Base-by-base conservation (phyloP, 1,139 yeast species). In the Kazachstania sp. region DNA sequence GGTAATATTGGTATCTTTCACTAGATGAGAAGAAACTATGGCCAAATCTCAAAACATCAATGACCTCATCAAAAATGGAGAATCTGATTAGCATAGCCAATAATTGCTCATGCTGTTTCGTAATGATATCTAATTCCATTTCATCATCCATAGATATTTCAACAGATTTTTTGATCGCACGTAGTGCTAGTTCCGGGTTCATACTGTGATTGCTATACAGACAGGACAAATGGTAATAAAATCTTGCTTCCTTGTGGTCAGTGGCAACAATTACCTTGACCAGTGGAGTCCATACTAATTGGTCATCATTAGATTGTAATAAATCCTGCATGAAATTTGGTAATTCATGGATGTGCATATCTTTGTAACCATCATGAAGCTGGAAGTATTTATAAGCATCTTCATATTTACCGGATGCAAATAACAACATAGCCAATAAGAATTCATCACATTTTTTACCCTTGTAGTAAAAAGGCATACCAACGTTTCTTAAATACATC, bases 11-110 rank as follows among this genome's bases (percentile, higher is more conserved):
- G 8, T 46, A 38, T 49, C 64, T 61, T 13, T 54, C 47, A 18
- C 49, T 52, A 4, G 48, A 46, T 9, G 56, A 43, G 15, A 63
- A 45, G 9, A 49, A 51, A 11, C 50, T 49, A 36, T 57, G 65
- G 39, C 62, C 58, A 39, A 61, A 50, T 39, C 60, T 55, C 44
- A 64, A 43, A 9, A 64, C 63, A 48, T 63, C 66, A 16, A 64
- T 37, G 4, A 60, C 58, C 45, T 64, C 67, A 37, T 54, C 54
- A 47, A 50, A 60, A 48, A 60, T 50, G 20, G 51, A 43, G 34
- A 63, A 63, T 12, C 57, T 48, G 28, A 61, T 53, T 32, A 63
- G 46, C 13, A 58, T 52, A 36, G 60, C 54, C 28, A 63, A 45
- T 44, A 59, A 57, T 39, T 60, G 62, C 18, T 50, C 48, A 43